These are phyloP conservation scores for Leishmania tropica DNA, from an alignment of 208 protist genomes.

Conservation along the genomic window DNA sequence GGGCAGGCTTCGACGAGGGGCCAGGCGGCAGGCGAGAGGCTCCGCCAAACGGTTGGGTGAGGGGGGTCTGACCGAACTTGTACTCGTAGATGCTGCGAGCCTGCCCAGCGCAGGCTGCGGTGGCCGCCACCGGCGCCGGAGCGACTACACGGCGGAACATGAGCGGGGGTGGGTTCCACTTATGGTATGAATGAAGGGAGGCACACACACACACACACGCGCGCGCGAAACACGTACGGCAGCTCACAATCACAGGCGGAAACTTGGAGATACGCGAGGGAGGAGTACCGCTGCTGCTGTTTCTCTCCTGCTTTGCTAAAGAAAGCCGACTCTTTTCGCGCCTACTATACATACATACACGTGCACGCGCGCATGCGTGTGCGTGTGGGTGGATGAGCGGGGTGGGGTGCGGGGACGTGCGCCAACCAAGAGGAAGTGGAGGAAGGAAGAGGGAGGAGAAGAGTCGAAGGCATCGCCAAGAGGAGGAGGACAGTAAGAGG, in stretches of 20 bases:
- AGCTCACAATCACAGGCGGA: background rate
- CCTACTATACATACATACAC: background rate
- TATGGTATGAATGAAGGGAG: background rate
- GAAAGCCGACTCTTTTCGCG: background rate
- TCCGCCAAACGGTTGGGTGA: conserved; percentile 45
- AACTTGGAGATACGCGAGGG: background rate
- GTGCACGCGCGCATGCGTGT: conserved; percentile 6
- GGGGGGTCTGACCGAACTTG: conserved; percentile 74
- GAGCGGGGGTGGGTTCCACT: background rate
- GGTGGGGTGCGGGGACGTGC: background rate
- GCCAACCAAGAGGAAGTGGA: background rate
- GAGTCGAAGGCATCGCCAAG: background rate
- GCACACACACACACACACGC: background rate
- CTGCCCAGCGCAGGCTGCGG: conserved; percentile 30
- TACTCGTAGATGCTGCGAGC: conserved; percentile 72
- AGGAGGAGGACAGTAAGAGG: background rate
- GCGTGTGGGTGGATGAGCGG: background rate
- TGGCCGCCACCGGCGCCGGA: conserved; percentile 18
- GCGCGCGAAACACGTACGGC: background rate
- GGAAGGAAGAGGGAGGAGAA: background rate
- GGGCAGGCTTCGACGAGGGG: conserved; percentile 10
- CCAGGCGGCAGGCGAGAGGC: conserved; percentile 12
- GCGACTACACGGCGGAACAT: conserved; percentile 63
- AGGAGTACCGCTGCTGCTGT: background rate
- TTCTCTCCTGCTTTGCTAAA: background rate